A percentile compares a stretch with the other conserved stretches of the same genome.
phyloP scores from a whole-genome alignment of 257 asterid genomes.

The Forsythia suspensa region DNA sequence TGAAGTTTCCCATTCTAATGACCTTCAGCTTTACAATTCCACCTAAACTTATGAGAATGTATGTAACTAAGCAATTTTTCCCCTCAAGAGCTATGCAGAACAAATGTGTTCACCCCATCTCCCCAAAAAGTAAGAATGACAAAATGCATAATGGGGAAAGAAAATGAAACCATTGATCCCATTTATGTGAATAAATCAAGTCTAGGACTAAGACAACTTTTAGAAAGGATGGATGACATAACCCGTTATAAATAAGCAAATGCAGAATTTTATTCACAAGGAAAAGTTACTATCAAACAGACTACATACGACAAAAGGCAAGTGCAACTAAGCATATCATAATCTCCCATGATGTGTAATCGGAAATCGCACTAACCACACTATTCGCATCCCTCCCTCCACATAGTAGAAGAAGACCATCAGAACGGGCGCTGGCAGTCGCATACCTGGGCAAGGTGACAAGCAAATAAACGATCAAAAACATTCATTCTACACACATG shows the following conservation, averaged over 20 bases:
- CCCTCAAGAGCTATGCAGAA: background rate
- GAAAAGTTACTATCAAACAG: background rate
- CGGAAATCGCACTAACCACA: slow-evolving; percentile 64
- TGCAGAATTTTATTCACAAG: background rate
- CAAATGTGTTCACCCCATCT: background rate
- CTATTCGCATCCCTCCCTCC: slow-evolving; percentile 99
- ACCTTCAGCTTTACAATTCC: slow-evolving; percentile 7
- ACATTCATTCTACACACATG: slow-evolving; percentile 1
- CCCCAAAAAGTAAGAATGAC: background rate
- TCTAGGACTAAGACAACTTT: background rate
- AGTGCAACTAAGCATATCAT: background rate
- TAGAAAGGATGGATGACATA: background rate
- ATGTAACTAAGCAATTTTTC: background rate
- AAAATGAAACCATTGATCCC: background rate
- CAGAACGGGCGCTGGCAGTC: slow-evolving; percentile 99
- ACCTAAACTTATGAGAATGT: background rate
- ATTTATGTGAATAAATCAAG: background rate
- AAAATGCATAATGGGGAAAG: background rate
- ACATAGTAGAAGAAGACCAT: slow-evolving; percentile 98
- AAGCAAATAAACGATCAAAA: slow-evolving; percentile 23
- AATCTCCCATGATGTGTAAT: slow-evolving; percentile 9
- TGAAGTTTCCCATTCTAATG: background rate
- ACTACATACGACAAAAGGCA: slow-evolving; percentile 1
- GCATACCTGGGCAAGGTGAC: slow-evolving; percentile 72
- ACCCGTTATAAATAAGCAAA: background rate